Evolutionary conservation across 2,329 filamentous ascomycete genomes (phyloP), one percentile per base, ranked within the genome.

Genomic region (Pezicula radicicola): DNA sequence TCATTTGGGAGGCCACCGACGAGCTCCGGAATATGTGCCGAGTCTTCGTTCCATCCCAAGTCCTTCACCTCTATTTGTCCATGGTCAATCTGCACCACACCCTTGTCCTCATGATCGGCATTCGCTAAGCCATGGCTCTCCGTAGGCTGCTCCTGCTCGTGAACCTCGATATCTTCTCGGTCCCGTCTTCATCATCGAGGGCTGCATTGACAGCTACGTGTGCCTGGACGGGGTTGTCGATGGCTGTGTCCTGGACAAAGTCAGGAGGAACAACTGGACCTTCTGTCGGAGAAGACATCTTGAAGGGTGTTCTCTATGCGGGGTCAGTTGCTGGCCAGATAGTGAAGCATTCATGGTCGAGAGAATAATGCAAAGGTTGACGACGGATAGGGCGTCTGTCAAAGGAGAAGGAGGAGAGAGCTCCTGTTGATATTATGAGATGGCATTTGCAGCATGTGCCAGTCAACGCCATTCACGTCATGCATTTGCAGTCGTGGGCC

Each of bases 1-100:
- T 87, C 83, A 59, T 88, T 87, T 8, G 74, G 70, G 43, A 87
- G 61, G 8, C 83, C 81, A 16, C 80, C 79, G 3, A 85, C 80
- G 3, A 88, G 80, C 37, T 68, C 72, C 3, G 73, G 70, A 46
- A 84, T 75, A 33, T 81, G 77, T 47, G 75, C 74, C 15, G 57
- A 49, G 36, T 74, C 69, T 43, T 80, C 75, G 53, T 79, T 77
- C 81, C 81, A 85, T 25, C 81, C 81, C 42, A 85, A 63, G 66
- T 85, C 76, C 48, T 75, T 76, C 28, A 83, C 78, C 53, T 80
- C 78, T 3, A 56, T 58, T 33, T 61, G 57, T 4, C 53, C 57
- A 55, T 74, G 69, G 46, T 72, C 68, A 28, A 69, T 60, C 55
- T 75, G 72, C 36, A 67, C 72, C 44, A 64, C 64, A 30, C 73